A percentile compares a stretch with the other conserved stretches of the same genome.
Evolutionary conservation across 2,329 filamentous ascomycete genomes (phyloP).

Genomic region (Pseudogymnoascus sp.): DNA sequence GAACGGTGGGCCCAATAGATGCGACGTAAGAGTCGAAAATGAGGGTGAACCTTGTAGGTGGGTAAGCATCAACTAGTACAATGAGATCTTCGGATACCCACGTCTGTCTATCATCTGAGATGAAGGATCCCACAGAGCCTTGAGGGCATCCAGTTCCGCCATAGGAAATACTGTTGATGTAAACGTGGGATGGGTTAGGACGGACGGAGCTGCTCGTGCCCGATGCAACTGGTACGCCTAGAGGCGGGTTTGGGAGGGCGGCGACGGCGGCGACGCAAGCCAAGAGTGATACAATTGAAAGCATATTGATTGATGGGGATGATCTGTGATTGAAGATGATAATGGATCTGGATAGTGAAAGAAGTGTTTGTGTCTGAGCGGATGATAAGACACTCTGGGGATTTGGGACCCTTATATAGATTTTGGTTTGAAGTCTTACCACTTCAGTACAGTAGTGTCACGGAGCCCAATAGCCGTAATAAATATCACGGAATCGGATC

Average conservation of each 20-base stretch:
- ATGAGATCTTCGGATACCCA: slow-evolving; percentile 27
- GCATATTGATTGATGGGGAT: slow-evolving; percentile 17
- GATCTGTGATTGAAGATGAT: not conserved
- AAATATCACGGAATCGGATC: not conserved
- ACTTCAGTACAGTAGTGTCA: not conserved
- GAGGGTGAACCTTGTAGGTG: slow-evolving; percentile 34
- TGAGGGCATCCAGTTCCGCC: slow-evolving; percentile 41
- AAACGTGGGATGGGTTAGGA: slow-evolving; percentile 31
- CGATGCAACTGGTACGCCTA: slow-evolving; percentile 18
- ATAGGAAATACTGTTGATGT: slow-evolving; percentile 36
- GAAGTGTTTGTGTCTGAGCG: not conserved
- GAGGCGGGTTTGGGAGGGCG: slow-evolving; percentile 20
- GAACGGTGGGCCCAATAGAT: slow-evolving; percentile 37
- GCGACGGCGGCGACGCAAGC: slow-evolving; percentile 20
- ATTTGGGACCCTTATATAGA: not conserved
- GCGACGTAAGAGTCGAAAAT: slow-evolving; percentile 45
- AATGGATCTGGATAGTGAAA: not conserved
- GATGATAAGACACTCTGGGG: not conserved
- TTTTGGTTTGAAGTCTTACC: not conserved
- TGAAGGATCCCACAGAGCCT: slow-evolving; percentile 34
- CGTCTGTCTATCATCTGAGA: slow-evolving; percentile 36
- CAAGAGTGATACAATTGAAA: slow-evolving; percentile 17
- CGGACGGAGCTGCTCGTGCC: slow-evolving; percentile 16
- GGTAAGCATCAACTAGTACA: slow-evolving; percentile 1
- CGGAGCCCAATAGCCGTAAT: not conserved